Conservation (phyloP, 140 eudicot species). For the Bidens hawaiensis region DNA sequence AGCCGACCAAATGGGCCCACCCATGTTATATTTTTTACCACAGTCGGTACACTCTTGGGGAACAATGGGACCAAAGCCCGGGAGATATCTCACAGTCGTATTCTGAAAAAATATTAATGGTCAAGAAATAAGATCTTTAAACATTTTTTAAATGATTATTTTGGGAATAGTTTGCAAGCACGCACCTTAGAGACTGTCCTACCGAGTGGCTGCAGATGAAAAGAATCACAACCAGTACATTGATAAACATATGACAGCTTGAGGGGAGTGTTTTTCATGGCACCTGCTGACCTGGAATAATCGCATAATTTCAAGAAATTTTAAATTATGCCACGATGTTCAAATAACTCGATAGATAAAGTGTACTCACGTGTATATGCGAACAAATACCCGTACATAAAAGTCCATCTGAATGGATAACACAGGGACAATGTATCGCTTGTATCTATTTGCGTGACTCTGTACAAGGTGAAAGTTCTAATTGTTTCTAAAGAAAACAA, state of each 20-base stretch:
- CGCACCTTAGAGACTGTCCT: slow-evolving; percentile 83
- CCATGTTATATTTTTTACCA: slow-evolving; percentile 86
- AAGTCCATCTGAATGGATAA: slow-evolving; percentile 95
- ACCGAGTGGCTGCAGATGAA: slow-evolving; percentile 90
- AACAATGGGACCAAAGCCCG: slow-evolving; percentile 93
- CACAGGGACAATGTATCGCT: slow-evolving; percentile 84
- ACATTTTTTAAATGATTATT: neutral
- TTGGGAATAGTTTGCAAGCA: neutral
- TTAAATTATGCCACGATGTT: neutral
- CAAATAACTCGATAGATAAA: neutral
- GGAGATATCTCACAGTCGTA: slow-evolving; percentile 73
- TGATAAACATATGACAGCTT: slow-evolving; percentile 91
- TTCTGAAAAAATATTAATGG: slow-evolving; percentile 33
- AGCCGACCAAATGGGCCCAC: slow-evolving; percentile 99
- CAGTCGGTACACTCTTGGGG: slow-evolving; percentile 78
- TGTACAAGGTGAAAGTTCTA: slow-evolving; percentile 26
- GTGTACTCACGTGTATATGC: slow-evolving; percentile 72
- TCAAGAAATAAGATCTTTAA: neutral
- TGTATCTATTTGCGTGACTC: slow-evolving; percentile 98
- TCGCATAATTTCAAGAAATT: neutral
- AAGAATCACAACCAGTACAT: slow-evolving; percentile 94
- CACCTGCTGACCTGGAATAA: slow-evolving; percentile 56
- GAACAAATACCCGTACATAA: slow-evolving; percentile 93
- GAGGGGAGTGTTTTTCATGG: slow-evolving; percentile 87
- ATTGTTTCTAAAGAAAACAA: neutral